These are phyloP conservation scores for Wickerhamiella domercqiae DNA, from an alignment of 805 yeast species.

Conservation along the genomic window DNA sequence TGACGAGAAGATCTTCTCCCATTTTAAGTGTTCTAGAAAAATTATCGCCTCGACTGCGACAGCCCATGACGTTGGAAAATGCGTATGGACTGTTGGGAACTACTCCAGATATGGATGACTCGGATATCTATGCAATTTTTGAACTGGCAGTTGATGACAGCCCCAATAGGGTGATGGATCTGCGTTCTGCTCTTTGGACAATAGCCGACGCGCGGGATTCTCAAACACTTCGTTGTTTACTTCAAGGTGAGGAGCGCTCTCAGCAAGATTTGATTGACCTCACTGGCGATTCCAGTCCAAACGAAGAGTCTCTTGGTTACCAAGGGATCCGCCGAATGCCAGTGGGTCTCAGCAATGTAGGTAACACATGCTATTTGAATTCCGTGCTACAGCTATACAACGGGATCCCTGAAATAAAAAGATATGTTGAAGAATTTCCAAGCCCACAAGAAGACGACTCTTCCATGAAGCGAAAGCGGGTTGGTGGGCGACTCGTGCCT, in stretches of 20 bases:
- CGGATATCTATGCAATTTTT: conserved; percentile 60
- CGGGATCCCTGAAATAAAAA: conserved; percentile 66
- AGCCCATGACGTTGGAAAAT: conserved; percentile 26
- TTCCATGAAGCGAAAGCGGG: conserved; percentile 37
- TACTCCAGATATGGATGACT: conserved; percentile 43
- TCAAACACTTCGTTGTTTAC: conserved; percentile 39
- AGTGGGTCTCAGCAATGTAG: conserved; percentile 83
- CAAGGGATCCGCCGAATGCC: conserved; percentile 37
- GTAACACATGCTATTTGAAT: conserved; percentile 89
- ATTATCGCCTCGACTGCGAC: conserved; percentile 26
- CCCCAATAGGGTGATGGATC: conserved; percentile 34
- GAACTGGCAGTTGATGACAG: conserved; percentile 41
- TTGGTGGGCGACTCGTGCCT: conserved; percentile 80
- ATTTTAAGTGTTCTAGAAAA: conserved; percentile 3
- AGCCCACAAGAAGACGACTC: conserved; percentile 6
- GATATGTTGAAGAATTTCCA: conserved; percentile 28
- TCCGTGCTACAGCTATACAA: conserved; percentile 84
- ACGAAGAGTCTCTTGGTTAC: background rate
- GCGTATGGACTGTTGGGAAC: conserved; percentile 42
- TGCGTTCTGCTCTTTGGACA: conserved; percentile 42
- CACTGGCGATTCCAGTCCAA: conserved; percentile 2
- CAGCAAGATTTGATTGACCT: conserved; percentile 17
- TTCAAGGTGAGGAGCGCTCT: conserved; percentile 46
- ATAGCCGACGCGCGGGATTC: conserved; percentile 44
- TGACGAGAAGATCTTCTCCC: conserved; percentile 4